These are phyloP conservation scores for Hirschioporus abietinus DNA, from an alignment of 768 basidiomycete species.

Conservation along the genomic window DNA sequence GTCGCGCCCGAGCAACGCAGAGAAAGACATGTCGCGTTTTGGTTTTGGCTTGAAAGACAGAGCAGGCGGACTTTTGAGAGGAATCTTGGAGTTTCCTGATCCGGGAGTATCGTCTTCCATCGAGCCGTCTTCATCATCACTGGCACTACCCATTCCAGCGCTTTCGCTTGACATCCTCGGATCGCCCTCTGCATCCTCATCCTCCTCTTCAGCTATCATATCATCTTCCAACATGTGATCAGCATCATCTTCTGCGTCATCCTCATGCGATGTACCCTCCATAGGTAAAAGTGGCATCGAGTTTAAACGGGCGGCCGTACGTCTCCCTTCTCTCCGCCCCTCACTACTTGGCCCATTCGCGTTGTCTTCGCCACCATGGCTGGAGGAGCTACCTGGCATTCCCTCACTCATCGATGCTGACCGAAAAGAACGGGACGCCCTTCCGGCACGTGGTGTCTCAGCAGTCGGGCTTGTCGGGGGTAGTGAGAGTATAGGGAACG, in stretches of 20 bases:
- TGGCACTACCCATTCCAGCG: background rate
- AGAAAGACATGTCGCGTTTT: background rate
- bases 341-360: background rate
- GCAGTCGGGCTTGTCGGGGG: constrained; percentile 25
- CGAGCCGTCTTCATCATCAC: background rate
- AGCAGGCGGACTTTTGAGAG: background rate
- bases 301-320: constrained; percentile 30
- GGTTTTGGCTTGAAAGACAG: background rate
- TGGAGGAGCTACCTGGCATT: background rate
- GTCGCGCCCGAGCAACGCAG: background rate
- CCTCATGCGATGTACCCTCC: constrained; percentile 28
- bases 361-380: background rate
- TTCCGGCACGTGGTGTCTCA: constrained; percentile 10
- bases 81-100: background rate
- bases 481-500: constrained; percentile 43
- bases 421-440: background rate
- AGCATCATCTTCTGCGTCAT: constrained; percentile 24
- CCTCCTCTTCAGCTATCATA: constrained; percentile 34
- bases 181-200: constrained; percentile 29
- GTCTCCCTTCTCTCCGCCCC: constrained; percentile 9
- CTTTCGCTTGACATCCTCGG: background rate
- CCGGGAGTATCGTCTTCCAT: background rate
- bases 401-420: background rate
- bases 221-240: constrained; percentile 23
- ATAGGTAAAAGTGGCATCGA: constrained; percentile 50